Base-by-base conservation (phyloP, 495 filamentous ascomycete species). In the Talaromyces trachyspermus region DNA sequence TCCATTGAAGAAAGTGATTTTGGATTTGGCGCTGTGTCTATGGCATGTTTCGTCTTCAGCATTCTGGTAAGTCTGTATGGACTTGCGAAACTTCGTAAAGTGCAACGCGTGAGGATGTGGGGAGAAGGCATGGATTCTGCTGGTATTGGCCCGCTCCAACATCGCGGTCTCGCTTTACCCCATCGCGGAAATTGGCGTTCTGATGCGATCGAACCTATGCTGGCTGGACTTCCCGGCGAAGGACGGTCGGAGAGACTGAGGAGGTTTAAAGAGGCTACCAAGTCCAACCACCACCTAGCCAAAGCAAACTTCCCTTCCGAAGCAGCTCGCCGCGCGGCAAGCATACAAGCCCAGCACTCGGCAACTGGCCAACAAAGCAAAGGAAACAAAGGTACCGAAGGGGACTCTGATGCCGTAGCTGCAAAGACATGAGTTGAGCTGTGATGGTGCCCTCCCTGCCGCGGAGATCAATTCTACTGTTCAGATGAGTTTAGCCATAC, bases 1-100 rank as follows among this genome's bases (percentile, higher is more conserved):
- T 98, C 97, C 64, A 84, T 97, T 52, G 92, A 98, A 70, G 92
- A 97, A 64, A 88, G 86, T n/a, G 81, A 88, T 62, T 72, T 89
- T 57, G 92, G 90, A 8, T 96, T 98, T 62, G 70, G 74, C 22
- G 80, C 76, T 35, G 81, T 97, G 51, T 86, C 81, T 3, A 71
- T 64, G 11, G 72, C 75, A 52, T 90, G 84, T 47, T 75, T 86
- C 48, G 65, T 84, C 42, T 81, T 92, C 64, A 85, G 84, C 11
- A 77, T 78, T 29, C 49, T 88, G 7, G 87, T 94, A 46, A 88
- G 84, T 64, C 70, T 72, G 30, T 94, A 87, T 62, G 89, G 91
- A 4, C 70, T 97, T 15, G 73, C 74, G 18, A 90, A 86, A 62
- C 76, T 98, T 33, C 79, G 86, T 40, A 84, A 84, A 62, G 83